phyloP scores from a whole-genome alignment of 108 stramenopile species.

The Stephanodiscus minutulus region DNA sequence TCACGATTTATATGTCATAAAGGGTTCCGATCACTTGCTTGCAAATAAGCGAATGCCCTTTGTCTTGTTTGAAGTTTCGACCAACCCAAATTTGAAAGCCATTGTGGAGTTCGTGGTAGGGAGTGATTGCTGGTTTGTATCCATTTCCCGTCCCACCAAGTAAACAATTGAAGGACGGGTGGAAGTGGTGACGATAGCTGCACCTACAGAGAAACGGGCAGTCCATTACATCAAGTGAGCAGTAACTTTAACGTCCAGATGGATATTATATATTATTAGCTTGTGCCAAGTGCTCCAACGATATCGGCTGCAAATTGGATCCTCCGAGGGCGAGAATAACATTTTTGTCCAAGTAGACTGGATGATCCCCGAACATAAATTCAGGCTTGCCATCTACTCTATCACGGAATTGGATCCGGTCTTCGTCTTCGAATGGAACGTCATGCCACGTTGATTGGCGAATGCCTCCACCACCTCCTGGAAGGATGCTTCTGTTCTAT shows the following conservation, averaged over 20 bases:
- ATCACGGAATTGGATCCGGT: constrained; percentile 61
- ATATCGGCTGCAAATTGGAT: constrained; percentile 60
- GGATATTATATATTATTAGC: not conserved
- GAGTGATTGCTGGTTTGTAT: too few species aligned
- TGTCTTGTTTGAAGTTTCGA: constrained; percentile 8
- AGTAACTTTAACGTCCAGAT: too few species aligned
- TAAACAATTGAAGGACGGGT: too few species aligned
- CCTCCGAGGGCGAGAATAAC: constrained; percentile 59
- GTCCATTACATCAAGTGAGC: too few species aligned
- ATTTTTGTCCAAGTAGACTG: constrained; percentile 76
- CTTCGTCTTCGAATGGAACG: constrained; percentile 70
- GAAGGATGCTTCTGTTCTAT: constrained; percentile 30
- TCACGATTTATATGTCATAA: constrained; percentile 8
- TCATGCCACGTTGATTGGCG: constrained; percentile 62
- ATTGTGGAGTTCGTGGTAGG: constrained; percentile 17
- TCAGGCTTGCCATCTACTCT: constrained; percentile 80
- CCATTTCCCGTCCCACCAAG: too few species aligned
- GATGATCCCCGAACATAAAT: constrained; percentile 69
- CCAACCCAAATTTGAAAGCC: constrained; percentile 1
- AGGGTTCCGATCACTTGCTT: constrained; percentile 7
- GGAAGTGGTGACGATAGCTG: too few species aligned
- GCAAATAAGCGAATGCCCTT: constrained; percentile 6
- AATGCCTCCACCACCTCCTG: constrained; percentile 50
- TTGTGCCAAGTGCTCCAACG: constrained; percentile 60
- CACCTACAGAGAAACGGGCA: too few species aligned